Base-by-base conservation (phyloP, 2,329 filamentous ascomycete species). In the Stagonosporopsis vannaccii region DNA sequence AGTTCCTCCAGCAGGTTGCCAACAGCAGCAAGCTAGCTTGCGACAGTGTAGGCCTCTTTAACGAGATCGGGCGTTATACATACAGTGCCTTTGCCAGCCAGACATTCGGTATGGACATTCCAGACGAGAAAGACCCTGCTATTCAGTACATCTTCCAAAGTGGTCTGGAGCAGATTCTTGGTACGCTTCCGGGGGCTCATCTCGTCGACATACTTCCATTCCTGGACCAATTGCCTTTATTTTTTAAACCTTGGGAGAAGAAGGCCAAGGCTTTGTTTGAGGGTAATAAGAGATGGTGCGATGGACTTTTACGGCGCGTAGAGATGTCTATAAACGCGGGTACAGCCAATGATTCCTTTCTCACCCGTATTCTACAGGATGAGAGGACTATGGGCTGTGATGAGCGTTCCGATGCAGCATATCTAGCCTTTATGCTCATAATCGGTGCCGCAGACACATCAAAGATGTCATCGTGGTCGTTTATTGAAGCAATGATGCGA, bases 401-500 rank as follows among this genome's bases (percentile, higher is more conserved):
- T 7, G 45, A 54, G 20, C 26, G 26, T 6, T 53, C 49, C 4
- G 50, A 58, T 7, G 55, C 55, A 33, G 49, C 55, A 12, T 58
- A 58, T 23, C 42, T 59, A 8, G 56, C 56, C n/a, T 35, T 59
- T 8, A 55, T 51, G 56, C 51, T 59, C 30, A 59, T 59, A n/a
- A 56, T 56, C 2, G 56, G 51, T 32, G 51, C 51, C 15, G 56
- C 51, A 45, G 47, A 56, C 13, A 59, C 51, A 8, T 47, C 40
- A 7, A 59, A 55, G 22, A 59, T 52, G 51, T 79, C 6, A 48
- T 63, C n/a, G 57, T 53, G 1, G 83, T 84, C 62, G 9, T 69
- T 68, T 30, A 47, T 66, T 6, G 56, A 60, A 43, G 83, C 82
- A 6, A 82, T 84, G 80, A 78, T 78, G 42, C 77, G 78, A 11